Base-by-base conservation (phyloP, 2,329 filamentous ascomycete species). In the Ascochyta viciae-villosae region DNA sequence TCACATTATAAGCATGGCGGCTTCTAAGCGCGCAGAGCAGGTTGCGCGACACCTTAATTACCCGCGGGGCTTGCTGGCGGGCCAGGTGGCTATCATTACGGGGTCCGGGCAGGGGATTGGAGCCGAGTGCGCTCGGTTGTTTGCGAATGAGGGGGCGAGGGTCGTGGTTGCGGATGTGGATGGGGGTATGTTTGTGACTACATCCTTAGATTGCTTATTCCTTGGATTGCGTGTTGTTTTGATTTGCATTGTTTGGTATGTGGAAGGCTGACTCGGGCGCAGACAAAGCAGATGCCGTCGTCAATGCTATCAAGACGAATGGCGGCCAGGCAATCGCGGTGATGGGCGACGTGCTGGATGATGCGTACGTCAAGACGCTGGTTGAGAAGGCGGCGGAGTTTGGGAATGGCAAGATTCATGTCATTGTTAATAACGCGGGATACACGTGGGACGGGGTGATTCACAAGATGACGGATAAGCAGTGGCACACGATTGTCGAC, bases 401-500 rank as follows among this genome's bases (percentile, higher is more conserved):
- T 71, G 92, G 92, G 55, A 81, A 84, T 62, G 92, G 91, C 70
- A 96, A 96, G 81, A 92, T 96, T 60, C 89, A 96, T 76, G 89
- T 95, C 73, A 89, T 96, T 53, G 90, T 96, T 57, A 96, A 96
- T 78, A 96, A 96, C 74, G 92, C 92, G 0, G 92, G 91, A 38
- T 96, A 91, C 78, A 96, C 92, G 0, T 96, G 92, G 91, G 92
- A 96, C 75, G 92, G 89, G 6, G 91, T 96, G 35, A 92, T 96
- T 64, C 91, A 96, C 82, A 96, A 95, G 83, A 94, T 92, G 82
- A 90, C 88, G 15, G 91, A 96, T 81, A 91, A 91, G 80, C 91
- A 96, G 82, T 96, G 91, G 91, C 89, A 95, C 60, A 92, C 89
- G 46, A 96, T 96, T 74, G 79, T 96, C 27, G 86, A 88, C 22